Evolutionary conservation across 148 eudicot species (phyloP), one percentile per base, ranked within the genome.

Genomic region (Tetragonia tetragonoides): DNA sequence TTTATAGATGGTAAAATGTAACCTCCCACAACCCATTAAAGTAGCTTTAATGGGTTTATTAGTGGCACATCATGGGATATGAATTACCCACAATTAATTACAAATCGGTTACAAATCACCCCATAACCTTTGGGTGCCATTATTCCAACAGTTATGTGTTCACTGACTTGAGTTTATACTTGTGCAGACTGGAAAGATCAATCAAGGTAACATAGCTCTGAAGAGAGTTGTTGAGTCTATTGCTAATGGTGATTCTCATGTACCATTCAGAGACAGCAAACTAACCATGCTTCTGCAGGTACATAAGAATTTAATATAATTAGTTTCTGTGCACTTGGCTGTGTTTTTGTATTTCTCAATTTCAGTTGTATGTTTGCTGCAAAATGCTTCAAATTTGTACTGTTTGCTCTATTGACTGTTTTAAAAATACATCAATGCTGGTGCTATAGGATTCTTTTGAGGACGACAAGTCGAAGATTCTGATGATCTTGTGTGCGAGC

Each of bases 241-340:
- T 78, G 99, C 99, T 63, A 95, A 95, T 82, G 95, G 95, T 39
- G 99, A 95, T 84, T 95, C 99, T 21, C 98, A 95, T 73, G 97
- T 95, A 44, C 99, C 99, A 21, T 95, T 95, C 66, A 86, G 99
- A 81, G 99, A 95, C 81, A 95, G 99, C 93, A 95, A 95, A 87
- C 79, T 93, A 70, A 95, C 99, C 28, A 95, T 95, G 99, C 97
- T 95, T 84, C 84, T 95, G 69, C 99, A 95, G 97, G 98, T 94
- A 81, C 62, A 44, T 42, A n/a, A 67, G 7, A 74, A 34, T 44
- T 59, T 41, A 34, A 10, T 20, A 15, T 28, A 15, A 7, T 71
- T 15, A 39, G 34, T 51, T 57, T 38, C 2, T 28, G 34, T 59
- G 65, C 68, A 60, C 17, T n/a, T 47, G 38, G 28, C 57, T 51